Evolutionary conservation across 768 basidiomycete species (phyloP).

Genomic region (Sistotremastrum niveocremeum): DNA sequence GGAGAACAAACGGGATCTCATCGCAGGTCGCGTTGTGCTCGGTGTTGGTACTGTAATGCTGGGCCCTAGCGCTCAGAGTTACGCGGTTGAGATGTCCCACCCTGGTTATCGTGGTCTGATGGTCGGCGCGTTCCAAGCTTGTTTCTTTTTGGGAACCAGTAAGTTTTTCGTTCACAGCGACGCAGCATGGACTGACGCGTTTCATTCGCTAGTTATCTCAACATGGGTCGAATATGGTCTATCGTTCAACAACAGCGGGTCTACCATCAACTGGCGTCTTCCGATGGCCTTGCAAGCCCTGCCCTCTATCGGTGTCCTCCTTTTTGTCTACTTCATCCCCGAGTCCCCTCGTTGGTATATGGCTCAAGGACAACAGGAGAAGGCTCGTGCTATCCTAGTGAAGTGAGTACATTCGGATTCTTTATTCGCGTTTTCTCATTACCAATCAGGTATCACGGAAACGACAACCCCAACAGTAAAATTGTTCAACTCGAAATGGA

Average conservation of each 20-base stretch:
- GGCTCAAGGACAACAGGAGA: slow-evolving; percentile 12
- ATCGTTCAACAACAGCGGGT: slow-evolving; percentile 3
- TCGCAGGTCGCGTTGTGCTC: slow-evolving; percentile 12
- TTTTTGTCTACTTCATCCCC: slow-evolving; percentile 22
- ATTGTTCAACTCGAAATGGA: slow-evolving; percentile 18
- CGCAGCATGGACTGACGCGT: background rate
- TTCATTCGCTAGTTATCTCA: slow-evolving; percentile 3
- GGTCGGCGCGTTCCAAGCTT: slow-evolving; percentile 9
- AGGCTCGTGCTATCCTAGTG: slow-evolving; percentile 13
- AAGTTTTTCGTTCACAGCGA: background rate
- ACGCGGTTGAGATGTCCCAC: slow-evolving; percentile 7
- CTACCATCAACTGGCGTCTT: slow-evolving; percentile 19
- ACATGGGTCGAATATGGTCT: slow-evolving; percentile 10
- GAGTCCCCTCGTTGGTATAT: slow-evolving; percentile 27
- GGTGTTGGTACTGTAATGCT: slow-evolving; percentile 10
- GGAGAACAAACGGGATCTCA: slow-evolving; percentile 7
- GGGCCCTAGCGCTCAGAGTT: slow-evolving; percentile 6
- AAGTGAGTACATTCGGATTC: slow-evolving; percentile 7
- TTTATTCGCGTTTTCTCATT: slow-evolving; percentile 13
- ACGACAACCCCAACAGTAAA: slow-evolving; percentile 15
- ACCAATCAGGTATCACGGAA: slow-evolving; percentile 16
- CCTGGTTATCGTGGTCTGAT: slow-evolving; percentile 9
- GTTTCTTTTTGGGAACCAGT: slow-evolving; percentile 7
- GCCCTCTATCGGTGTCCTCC: slow-evolving; percentile 16
- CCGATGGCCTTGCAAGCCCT: slow-evolving; percentile 20